phyloP scores from a whole-genome alignment of 768 basidiomycete species.

The Leucocoprinus leucothites region DNA sequence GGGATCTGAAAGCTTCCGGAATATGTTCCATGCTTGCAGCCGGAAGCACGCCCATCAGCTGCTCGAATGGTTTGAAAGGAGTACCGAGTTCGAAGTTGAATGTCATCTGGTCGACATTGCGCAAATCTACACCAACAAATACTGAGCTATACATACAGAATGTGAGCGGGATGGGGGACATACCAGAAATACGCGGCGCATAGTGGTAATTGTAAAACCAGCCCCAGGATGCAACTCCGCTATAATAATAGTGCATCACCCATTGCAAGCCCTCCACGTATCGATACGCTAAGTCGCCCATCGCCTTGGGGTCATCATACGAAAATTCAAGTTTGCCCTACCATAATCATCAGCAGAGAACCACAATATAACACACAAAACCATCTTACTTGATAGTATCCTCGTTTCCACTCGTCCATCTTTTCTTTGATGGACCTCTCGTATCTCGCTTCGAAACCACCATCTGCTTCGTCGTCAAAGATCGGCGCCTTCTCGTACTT shows the following conservation, averaged over 20 bases:
- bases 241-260: slow-evolving; percentile 99
- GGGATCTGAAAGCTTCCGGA: slow-evolving; percentile 84
- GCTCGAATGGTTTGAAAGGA: slow-evolving; percentile 92
- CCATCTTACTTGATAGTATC: slow-evolving; percentile 75
- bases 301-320: slow-evolving; percentile 62
- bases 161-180: slow-evolving; percentile 14
- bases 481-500: slow-evolving; percentile 90
- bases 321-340: slow-evolving; percentile 88
- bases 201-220: slow-evolving; percentile 99
- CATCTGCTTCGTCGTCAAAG: slow-evolving; percentile 64
- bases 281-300: slow-evolving; percentile 68
- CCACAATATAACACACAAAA: background rate
- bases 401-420: slow-evolving; percentile 90
- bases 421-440: slow-evolving; percentile 72
- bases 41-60: slow-evolving; percentile 97
- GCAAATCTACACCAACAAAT: slow-evolving; percentile 35
- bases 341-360: background rate
- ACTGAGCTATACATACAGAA: slow-evolving; percentile 7
- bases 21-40: slow-evolving; percentile 87
- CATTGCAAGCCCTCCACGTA: slow-evolving; percentile 96
- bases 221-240: slow-evolving; percentile 95
- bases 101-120: slow-evolving; percentile 78
- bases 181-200: slow-evolving; percentile 94
- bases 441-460: slow-evolving; percentile 76
- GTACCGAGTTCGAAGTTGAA: slow-evolving; percentile 85